phyloP scores from a whole-genome alignment of 768 basidiomycete genomes.

The Termitomyces eurrhizus region DNA sequence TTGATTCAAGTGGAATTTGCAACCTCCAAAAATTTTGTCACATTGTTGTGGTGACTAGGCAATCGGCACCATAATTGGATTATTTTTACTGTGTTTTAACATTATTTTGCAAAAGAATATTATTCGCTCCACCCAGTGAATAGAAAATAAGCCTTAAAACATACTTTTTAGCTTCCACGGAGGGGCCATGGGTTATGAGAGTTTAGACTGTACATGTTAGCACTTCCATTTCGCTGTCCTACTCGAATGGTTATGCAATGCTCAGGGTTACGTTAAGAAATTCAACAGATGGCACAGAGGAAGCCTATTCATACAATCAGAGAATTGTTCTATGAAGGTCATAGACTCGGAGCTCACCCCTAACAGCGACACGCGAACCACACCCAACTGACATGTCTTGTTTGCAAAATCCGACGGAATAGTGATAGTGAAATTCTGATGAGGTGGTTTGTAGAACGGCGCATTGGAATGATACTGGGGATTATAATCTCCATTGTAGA shows the following conservation, averaged over 20 bases:
- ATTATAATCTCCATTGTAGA: conserved; percentile 42
- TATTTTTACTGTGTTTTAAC: too few relatives aligned
- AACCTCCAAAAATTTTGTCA: too few relatives aligned
- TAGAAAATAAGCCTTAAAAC: too few relatives aligned
- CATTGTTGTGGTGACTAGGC: too few relatives aligned
- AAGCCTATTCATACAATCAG: conserved; percentile 23
- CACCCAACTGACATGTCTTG: conserved; percentile 32
- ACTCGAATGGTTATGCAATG: conserved; percentile 15
- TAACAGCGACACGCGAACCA: conserved; percentile 33
- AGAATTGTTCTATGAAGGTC: neutral
- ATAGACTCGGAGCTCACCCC: conserved; percentile 29
- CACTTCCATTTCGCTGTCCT: neutral
- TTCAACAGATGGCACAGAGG: conserved; percentile 25
- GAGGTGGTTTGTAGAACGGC: conserved; percentile 24
- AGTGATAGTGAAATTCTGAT: conserved; percentile 42
- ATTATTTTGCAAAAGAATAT: too few relatives aligned
- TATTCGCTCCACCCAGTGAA: too few relatives aligned
- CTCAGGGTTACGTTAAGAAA: conserved; percentile 27
- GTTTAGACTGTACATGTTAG: neutral
- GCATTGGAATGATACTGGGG: conserved; percentile 27
- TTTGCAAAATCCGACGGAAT: conserved; percentile 26
- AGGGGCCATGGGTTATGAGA: too few relatives aligned
- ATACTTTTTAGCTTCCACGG: too few relatives aligned
- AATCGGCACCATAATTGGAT: too few relatives aligned
- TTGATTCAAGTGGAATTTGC: too few relatives aligned